Evolutionary conservation across 208 protist species (phyloP).

Genomic region (Trypanosoma cruzi): DNA sequence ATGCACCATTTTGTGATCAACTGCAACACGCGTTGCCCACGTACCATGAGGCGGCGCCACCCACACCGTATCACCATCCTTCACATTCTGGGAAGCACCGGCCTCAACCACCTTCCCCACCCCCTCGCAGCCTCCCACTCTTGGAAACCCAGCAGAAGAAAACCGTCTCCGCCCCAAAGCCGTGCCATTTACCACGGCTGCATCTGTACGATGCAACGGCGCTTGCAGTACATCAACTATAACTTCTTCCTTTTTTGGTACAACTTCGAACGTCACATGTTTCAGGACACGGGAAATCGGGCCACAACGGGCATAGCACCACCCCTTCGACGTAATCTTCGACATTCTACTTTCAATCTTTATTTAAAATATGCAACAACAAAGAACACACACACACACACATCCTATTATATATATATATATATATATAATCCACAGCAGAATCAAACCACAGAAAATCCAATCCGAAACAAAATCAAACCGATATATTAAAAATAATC

Average conservation of each 20-base stretch:
- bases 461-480: no score
- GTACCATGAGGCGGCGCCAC: slow-evolving; percentile 64
- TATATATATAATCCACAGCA: no score
- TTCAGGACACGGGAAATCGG: slow-evolving; percentile 53
- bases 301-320: slow-evolving; percentile 68
- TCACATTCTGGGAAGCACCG: slow-evolving; percentile 32
- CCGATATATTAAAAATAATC: no score
- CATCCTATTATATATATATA: no score
- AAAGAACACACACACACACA: no score
- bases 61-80: slow-evolving; percentile 81
- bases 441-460: no score
- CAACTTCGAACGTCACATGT: slow-evolving; percentile 53
- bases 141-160: slow-evolving; percentile 36
- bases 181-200: slow-evolving; percentile 71
- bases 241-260: slow-evolving; percentile 45
- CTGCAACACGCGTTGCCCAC: slow-evolving; percentile 62
- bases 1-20: slow-evolving; percentile 42
- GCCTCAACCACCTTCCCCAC: slow-evolving; percentile 52
- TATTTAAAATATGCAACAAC: no score
- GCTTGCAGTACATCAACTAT: slow-evolving; percentile 64
- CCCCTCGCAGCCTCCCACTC: slow-evolving; percentile 69
- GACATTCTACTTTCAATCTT: slow-evolving; percentile 54
- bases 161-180: slow-evolving; percentile 55
- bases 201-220: slow-evolving; percentile 67
- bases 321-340: slow-evolving; percentile 60